These are phyloP conservation scores for Paramecium octaurelia DNA, from an alignment of 73 alveolate species.

Conservation along the genomic window DNA sequence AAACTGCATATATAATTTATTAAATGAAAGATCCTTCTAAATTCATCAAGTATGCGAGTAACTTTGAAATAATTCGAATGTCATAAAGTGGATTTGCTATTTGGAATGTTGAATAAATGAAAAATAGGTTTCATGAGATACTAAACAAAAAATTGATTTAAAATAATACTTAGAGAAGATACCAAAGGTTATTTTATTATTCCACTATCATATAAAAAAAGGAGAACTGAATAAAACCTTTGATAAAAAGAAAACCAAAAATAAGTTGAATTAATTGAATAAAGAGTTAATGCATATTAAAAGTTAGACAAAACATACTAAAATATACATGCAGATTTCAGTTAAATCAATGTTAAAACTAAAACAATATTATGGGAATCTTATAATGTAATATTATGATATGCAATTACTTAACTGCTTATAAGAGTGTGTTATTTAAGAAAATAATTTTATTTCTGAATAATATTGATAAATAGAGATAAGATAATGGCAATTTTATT, in stretches of 20 bases:
- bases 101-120: not conserved
- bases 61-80: not conserved
- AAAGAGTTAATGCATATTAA: not conserved
- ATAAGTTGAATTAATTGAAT: not conserved
- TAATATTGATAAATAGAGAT: too few species aligned
- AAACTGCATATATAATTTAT: not conserved
- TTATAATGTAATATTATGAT: not conserved
- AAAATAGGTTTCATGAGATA: not conserved
- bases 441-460: too few species aligned
- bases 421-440: not conserved
- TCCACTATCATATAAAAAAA: not conserved
- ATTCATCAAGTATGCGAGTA: not conserved
- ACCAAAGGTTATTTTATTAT: not conserved
- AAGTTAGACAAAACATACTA: not conserved
- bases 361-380: not conserved
- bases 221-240: not conserved
- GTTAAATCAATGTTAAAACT: not conserved
- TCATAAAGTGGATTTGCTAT: not conserved
- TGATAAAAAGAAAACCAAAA: not conserved
- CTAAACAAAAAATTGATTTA: not conserved
- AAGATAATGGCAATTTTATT: too few species aligned
- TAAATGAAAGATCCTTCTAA: not conserved
- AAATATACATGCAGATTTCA: not conserved
- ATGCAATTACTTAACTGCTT: not conserved
- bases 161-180: not conserved